phyloP scores from a whole-genome alignment of 352 stramenopile genomes.

The Globisporangium perplexum region DNA sequence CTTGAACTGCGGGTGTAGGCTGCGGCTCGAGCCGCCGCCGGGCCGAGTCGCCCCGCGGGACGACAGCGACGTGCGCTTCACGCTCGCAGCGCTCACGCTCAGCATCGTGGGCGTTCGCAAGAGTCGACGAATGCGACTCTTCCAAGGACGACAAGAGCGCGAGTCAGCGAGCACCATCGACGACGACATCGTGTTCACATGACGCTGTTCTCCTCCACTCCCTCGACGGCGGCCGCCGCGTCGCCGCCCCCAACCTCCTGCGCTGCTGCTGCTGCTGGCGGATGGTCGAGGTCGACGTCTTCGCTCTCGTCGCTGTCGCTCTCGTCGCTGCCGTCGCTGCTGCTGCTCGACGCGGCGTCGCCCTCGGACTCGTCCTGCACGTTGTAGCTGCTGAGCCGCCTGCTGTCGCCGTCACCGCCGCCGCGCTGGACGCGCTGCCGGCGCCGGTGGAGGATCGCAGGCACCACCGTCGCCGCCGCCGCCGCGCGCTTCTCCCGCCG shows the following conservation, averaged over 20 bases:
- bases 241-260: background rate
- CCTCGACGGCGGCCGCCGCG: no score
- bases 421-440: slow-evolving; percentile 10
- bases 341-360: background rate
- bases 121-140: background rate
- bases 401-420: slow-evolving; percentile 27
- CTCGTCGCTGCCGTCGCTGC: slow-evolving; percentile 14
- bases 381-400: slow-evolving; percentile 5
- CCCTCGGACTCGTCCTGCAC: background rate
- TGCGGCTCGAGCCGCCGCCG: slow-evolving; percentile 9
- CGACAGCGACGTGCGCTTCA: slow-evolving; percentile 28
- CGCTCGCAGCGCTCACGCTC: slow-evolving; percentile 24
- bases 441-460: slow-evolving; percentile 41
- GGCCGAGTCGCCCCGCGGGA: slow-evolving; percentile 25
- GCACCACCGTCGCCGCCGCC: slow-evolving; percentile 16
- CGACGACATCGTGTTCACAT: no score
- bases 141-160: no score
- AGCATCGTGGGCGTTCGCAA: slow-evolving; percentile 11
- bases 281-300: background rate
- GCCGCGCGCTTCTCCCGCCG: slow-evolving; percentile 19
- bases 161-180: no score
- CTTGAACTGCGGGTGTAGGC: slow-evolving; percentile 34
- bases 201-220: no score
- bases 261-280: background rate
- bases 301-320: background rate